Conservation (phyloP, 768 basidiomycete species). For the Tylopilus cervinicoccineus region DNA sequence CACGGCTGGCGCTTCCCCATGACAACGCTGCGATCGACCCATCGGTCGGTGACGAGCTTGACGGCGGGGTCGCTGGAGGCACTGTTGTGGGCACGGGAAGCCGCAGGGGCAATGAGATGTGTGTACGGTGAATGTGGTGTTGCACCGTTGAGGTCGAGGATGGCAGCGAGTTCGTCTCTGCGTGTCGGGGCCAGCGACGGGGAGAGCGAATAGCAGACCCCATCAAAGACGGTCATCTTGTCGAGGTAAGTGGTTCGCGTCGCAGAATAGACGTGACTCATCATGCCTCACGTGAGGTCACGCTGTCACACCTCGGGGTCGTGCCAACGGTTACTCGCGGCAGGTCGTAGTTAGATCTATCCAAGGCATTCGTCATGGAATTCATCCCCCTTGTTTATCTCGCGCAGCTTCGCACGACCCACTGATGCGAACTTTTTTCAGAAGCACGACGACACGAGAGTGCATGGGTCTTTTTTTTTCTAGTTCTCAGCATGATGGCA, state of each 20-base stretch:
- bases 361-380: too few relatives aligned
- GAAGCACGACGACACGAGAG: too few relatives aligned
- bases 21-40: conserved; percentile 67
- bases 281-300: neutral
- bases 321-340: too few relatives aligned
- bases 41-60: conserved; percentile 42
- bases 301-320: too few relatives aligned
- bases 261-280: neutral
- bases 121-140: conserved; percentile 47
- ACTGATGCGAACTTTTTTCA: too few relatives aligned
- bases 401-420: too few relatives aligned
- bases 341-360: too few relatives aligned
- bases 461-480: too few relatives aligned
- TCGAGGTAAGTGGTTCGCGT: neutral
- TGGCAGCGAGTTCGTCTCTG: conserved; percentile 40
- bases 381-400: too few relatives aligned
- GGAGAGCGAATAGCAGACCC: conserved; percentile 46
- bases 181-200: conserved; percentile 42
- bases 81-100: conserved; percentile 43
- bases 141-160: conserved; percentile 54
- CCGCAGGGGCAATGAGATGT: conserved; percentile 47
- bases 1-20: conserved; percentile 56
- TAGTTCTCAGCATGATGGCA: too few relatives aligned
- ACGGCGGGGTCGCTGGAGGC: conserved; percentile 35
- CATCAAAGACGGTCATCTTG: conserved; percentile 37